Base-by-base conservation (phyloP, 2,329 filamentous ascomycete species). In the Aspergillus sp. region DNA sequence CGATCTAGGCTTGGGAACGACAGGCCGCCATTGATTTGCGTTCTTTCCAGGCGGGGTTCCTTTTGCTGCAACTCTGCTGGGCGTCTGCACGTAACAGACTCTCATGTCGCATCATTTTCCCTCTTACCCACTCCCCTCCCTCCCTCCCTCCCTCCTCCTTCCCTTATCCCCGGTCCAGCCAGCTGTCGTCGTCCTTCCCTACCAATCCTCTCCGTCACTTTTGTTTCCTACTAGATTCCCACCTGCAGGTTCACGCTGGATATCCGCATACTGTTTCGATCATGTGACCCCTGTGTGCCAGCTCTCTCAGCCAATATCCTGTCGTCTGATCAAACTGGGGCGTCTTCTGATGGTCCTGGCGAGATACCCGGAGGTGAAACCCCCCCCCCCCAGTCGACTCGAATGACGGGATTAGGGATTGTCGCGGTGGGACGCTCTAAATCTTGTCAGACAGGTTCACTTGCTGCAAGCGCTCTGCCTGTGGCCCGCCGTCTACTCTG, bases 251-350 rank as follows among this genome's bases (percentile, higher is more conserved):
- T 71, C 63, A 65, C 69, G 61, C 66, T 69, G 71, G 70, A 65
- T 68, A 68, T 71, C 60, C 73, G 73, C 73, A 75, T 69, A 63
- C 63, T 60, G 50, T 57, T 67, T 69, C 64, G 66, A 71, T 77
- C 74, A 77, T 77, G 74, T 77, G 74, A 77, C 72, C 64, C 32
- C 25, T n/a, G 62, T 62, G 65, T 67, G 64, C 54, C 62, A 57
- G 55, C 53, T 39, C 32, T 62, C 43, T 66, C 65, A 59, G 68
- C 69, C 72, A 72, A 70, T 67, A 62, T 67, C 59, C 61, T 51
- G 58, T 56, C 60, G 51, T 64, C 59, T 58, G 64, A 67, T 67
- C 65, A 63, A 55, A 55, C 63, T 53, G 53, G 63, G 62, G 59
- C 53, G 59, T 59, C 55, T 56, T 58, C 54, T 67, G 58, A 63